phyloP scores from a whole-genome alignment of 768 basidiomycete genomes.

The Amanita phalloides region DNA sequence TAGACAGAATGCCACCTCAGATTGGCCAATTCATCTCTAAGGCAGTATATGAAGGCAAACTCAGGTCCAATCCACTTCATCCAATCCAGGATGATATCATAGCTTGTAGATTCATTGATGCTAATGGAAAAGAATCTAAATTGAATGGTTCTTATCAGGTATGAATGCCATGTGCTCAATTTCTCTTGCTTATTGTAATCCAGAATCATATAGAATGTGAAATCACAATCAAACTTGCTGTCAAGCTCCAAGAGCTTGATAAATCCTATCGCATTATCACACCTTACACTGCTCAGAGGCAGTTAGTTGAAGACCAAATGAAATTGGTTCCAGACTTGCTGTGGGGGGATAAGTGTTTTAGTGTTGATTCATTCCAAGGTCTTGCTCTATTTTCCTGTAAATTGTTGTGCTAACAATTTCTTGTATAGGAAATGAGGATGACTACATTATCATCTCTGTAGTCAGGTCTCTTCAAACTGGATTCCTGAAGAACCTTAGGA shows the following conservation, averaged over 20 bases:
- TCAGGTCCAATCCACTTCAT: slow-evolving; percentile 44
- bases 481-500: slow-evolving; percentile 51
- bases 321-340: slow-evolving; percentile 32
- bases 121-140: slow-evolving; percentile 24
- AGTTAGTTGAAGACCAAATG: slow-evolving; percentile 44
- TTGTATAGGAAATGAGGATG: slow-evolving; percentile 67
- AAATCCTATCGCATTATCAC: slow-evolving; percentile 60
- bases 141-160: slow-evolving; percentile 25
- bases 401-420: not conserved
- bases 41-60: slow-evolving; percentile 49
- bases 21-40: slow-evolving; percentile 67
- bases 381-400: not conserved
- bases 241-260: slow-evolving; percentile 37
- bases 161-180: slow-evolving; percentile 8
- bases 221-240: slow-evolving; percentile 45
- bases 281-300: slow-evolving; percentile 71
- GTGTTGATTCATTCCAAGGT: slow-evolving; percentile 86
- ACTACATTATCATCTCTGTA: slow-evolving; percentile 64
- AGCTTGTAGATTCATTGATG: slow-evolving; percentile 64
- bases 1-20: slow-evolving; percentile 79
- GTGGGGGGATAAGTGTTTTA: slow-evolving; percentile 69
- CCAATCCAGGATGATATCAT: slow-evolving; percentile 27
- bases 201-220: slow-evolving; percentile 56
- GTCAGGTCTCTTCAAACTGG: slow-evolving; percentile 52
- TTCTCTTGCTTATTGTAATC: slow-evolving; percentile 1